phyloP scores from a whole-genome alignment of 805 yeast species.

The Yarrowia osloensis region DNA sequence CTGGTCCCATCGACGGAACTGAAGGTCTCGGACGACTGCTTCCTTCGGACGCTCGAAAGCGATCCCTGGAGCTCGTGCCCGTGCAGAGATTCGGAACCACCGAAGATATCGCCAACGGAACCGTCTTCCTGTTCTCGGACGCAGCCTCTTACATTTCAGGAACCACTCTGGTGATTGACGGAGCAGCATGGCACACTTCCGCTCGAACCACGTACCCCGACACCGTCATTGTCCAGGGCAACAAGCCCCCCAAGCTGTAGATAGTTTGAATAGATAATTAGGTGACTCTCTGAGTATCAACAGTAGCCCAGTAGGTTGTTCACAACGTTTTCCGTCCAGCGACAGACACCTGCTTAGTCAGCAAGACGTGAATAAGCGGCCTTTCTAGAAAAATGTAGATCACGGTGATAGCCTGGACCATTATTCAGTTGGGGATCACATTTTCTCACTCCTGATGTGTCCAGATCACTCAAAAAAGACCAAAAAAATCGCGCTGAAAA shows the following conservation, averaged over 20 bases:
- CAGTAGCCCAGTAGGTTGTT: no score
- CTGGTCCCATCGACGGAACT: slow-evolving; percentile 85
- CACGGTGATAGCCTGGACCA: no score
- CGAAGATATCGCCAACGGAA: slow-evolving; percentile 81
- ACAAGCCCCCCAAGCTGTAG: slow-evolving; percentile 22
- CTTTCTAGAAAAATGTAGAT: no score
- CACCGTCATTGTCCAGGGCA: slow-evolving; percentile 5
- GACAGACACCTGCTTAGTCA: no score
- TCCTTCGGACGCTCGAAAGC: slow-evolving; percentile 47
- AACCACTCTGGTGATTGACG: slow-evolving; percentile 78
- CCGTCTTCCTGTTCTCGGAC: slow-evolving; percentile 78
- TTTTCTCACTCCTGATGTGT: no score
- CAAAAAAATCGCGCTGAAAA: neutral
- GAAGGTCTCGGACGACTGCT: slow-evolving; percentile 76
- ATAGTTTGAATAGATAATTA: no score
- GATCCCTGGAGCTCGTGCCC: slow-evolving; percentile 49
- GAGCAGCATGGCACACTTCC: slow-evolving; percentile 76
- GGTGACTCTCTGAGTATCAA: no score
- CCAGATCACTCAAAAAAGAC: neutral
- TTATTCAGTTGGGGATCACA: no score
- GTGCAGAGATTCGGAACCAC: slow-evolving; percentile 56
- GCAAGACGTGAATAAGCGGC: no score
- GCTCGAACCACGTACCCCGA: slow-evolving; percentile 5
- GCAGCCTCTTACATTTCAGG: slow-evolving; percentile 82
- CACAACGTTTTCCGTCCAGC: no score